Base-by-base conservation (phyloP, 2,329 filamentous ascomycete genomes). In the Ophiosphaerella herpotricha region DNA sequence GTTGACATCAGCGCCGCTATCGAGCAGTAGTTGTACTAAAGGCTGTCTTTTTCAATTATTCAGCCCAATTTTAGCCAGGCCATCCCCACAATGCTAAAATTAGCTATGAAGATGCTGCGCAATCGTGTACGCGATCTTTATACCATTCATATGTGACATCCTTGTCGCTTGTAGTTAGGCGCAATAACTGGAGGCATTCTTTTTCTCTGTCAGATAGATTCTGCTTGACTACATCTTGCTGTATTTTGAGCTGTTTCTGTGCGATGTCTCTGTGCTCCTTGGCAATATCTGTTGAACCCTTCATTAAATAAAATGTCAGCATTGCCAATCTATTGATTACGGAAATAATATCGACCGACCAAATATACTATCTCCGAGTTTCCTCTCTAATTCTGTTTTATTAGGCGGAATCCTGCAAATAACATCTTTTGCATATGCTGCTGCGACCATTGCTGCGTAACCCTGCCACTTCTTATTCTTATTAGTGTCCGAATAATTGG, bases 111-210 rank as follows among this genome's bases (percentile, higher is more conserved):
- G 2, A 21, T 4, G 18, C 40, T 49, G 57, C 47, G 34, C 53
- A 46, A 4, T 57, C 43, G 47, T 57, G 53, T 16, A 61, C 44
- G 18, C 57, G 51, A 32, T 56, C 51, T 32, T 63, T 63, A 39
- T 51, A 63, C 51, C 49, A 59, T 40, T 59, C 54, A 44, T 63
- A 63, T 14, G 55, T 58, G n/a, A 43, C 39, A 50, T 63, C 48
- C 43, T 53, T 26, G 4, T 21, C 49, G 41, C 42, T 55, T 24
- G 48, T 53, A 5, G 57, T 57, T 23, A 60, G 47, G 36, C 57
- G 57, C 24, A 63, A 60, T 41, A 58, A 41, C 13, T 63, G 57
- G 40, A 60, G 57, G 43, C 57, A 63, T 35, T 52, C 29, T 46
- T 41, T 50, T 38, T 59, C 46, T 33, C 41, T 43, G 13, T 60